phyloP scores from a whole-genome alignment of 2,329 filamentous ascomycete species.

The Fusarium continuum region DNA sequence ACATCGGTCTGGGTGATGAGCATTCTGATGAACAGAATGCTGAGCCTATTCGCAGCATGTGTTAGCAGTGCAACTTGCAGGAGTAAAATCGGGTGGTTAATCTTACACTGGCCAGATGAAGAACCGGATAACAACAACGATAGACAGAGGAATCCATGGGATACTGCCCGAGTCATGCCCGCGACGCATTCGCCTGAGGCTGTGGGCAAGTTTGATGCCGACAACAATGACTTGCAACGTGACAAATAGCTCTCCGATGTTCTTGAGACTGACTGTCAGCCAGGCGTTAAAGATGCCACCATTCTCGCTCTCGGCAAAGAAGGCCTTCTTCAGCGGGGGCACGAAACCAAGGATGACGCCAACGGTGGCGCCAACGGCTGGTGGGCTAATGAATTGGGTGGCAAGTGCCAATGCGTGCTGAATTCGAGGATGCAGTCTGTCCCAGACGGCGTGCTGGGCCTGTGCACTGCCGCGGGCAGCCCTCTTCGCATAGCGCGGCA shows the following conservation, averaged over 20 bases:
- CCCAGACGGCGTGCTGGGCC: slow-evolving; percentile 18
- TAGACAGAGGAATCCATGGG: slow-evolving; percentile 3
- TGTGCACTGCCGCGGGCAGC: slow-evolving; percentile 9
- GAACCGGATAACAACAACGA: slow-evolving; percentile 19
- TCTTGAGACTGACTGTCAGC: slow-evolving; percentile 29
- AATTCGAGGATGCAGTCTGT: slow-evolving; percentile 7
- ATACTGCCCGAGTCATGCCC: slow-evolving; percentile 18
- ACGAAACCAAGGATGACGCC: slow-evolving; percentile 15
- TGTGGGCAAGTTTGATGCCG: slow-evolving; percentile 29
- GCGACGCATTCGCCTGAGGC: slow-evolving; percentile 22
- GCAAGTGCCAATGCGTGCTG: slow-evolving; percentile 8
- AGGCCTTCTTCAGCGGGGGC: slow-evolving; percentile 23
- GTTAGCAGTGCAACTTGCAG: not conserved
- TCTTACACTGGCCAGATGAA: slow-evolving; percentile 27
- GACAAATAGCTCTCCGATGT: slow-evolving; percentile 28
- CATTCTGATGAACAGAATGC: slow-evolving; percentile 23
- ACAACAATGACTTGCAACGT: slow-evolving; percentile 28
- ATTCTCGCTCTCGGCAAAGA: slow-evolving; percentile 18
- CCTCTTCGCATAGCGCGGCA: slow-evolving; percentile 18
- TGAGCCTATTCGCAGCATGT: not conserved
- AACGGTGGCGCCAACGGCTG: slow-evolving; percentile 8
- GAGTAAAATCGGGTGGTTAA: accelerated
- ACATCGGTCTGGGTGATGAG: slow-evolving; percentile 6
- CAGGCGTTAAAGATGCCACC: slow-evolving; percentile 27
- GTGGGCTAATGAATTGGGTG: slow-evolving; percentile 24